Percentiles rank a stretch among this genome's conserved stretches.
Conservation (phyloP, 208 protist species). For the Novymonas esmeraldas region DNA sequence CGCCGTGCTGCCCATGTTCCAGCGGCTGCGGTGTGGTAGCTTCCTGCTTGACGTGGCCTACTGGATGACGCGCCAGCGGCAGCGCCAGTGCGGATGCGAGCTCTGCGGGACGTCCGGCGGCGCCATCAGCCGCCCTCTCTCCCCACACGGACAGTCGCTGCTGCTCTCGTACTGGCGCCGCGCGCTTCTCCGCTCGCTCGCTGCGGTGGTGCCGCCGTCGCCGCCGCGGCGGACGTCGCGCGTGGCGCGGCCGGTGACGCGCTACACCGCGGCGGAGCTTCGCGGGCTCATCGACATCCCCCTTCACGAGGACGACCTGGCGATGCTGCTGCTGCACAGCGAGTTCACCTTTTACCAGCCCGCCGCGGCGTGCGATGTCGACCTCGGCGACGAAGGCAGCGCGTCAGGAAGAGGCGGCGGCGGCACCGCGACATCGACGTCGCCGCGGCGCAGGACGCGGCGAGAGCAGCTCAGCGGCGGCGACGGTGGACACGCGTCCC, state of each 20-base stretch:
- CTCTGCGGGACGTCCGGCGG: constrained; percentile 55
- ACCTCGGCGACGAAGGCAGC: background rate
- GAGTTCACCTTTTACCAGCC: constrained; percentile 34
- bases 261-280: constrained; percentile 29
- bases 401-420: background rate
- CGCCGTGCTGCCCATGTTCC: constrained; percentile 68
- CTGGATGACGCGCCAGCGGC: constrained; percentile 50
- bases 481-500: background rate
- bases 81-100: constrained; percentile 50
- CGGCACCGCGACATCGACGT: background rate
- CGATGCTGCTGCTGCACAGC: constrained; percentile 32
- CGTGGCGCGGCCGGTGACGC: background rate
- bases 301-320: constrained; percentile 43
- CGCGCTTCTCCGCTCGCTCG: constrained; percentile 29
- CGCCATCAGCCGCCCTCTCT: constrained; percentile 69
- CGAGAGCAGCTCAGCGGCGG: background rate
- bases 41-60: constrained; percentile 76
- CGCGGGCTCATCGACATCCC: constrained; percentile 30
- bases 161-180: constrained; percentile 71
- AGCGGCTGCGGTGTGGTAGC: constrained; percentile 45
- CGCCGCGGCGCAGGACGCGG: background rate
- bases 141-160: constrained; percentile 61
- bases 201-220: constrained; percentile 5
- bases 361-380: background rate
- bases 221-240: constrained; percentile 14